Base-by-base conservation (phyloP, 441 rosid species). In the Gossypium lobatum region DNA sequence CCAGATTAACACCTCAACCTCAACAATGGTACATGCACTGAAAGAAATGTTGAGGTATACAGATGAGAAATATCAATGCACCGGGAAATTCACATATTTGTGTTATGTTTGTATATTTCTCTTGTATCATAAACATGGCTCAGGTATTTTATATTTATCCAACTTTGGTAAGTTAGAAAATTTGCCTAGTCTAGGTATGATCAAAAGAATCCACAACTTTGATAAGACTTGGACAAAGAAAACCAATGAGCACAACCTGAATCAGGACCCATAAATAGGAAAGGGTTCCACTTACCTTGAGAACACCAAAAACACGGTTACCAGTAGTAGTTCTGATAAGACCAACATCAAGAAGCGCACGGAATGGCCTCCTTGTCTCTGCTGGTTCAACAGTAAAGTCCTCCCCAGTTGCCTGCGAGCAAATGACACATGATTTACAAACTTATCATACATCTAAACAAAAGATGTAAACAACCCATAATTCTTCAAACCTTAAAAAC, bases 281-380 rank as follows among this genome's bases (percentile, higher is more conserved):
- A 11, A 0, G 3, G 14, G 3, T 5, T 57, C 17, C 60, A 1
- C 14, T 58, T 86, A 92, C 97, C 92, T 92, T 92, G 13, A 92
- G 90, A n/a, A 91, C 87, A 71, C 91, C 93, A 67, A 89, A 91
- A 13, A 88, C 88, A 75, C 95, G 88, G 70, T 88, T 87, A 2
- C 95, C 97, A 3, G 97, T 91, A 37, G 97, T 89, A 57, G 95
- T 91, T 78, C 55, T 89, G 37, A 89, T 58, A 71, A 91, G 88
- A 21, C 97, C 97, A 73, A 91, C 97, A 83, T 91, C 97, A 42
- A 91, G 93, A 18, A 92, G 88, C 48, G 93, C 90, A 37, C 93
- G 97, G 88, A 92, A 92, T 1, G 97, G 97, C 78, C 95, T 86
- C 79, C 93, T 83, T 74, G 34, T 78, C 16, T 84, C 97, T 39